Evolutionary conservation across 1,139 yeast species (phyloP), one percentile per base, ranked within the genome.

Genomic region (Candida frijolesensis): DNA sequence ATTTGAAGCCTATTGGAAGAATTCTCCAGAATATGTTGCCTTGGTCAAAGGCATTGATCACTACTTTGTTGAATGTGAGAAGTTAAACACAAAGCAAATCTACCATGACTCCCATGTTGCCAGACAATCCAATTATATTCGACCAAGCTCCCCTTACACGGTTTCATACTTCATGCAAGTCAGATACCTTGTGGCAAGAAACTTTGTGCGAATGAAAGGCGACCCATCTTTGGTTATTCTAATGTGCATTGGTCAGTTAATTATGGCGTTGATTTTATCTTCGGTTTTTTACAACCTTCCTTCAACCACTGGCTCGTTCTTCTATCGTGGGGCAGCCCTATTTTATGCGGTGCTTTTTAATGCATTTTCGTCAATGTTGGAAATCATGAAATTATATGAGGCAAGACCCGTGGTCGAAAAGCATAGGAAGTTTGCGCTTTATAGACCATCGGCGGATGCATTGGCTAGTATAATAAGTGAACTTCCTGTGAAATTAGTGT

Each of bases 391-490:
- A 49, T 70, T 82, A 44, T 84, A 78, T 59, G 82, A 80, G 47
- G 77, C 80, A 47, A 76, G 89, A 62, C 82, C 83, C n/a, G 79
- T 84, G 57, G 72, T 83, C 47, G 80, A 80, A 54, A 84, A 84
- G 62, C 89, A 84, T 58, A 81, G 80, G 57, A 74, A 79, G 19
- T 84, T 79, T 60, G 84, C 87, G 3, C 74, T 84, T 66, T 85
- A 84, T 59, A 84, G 83, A 54, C 82, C 85, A 18, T 78, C 87
- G 25, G 85, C 85, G 15, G 88, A 84, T 63, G 83, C 87, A 4
- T 61, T 83, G 46, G 85, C 84, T 51, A 76, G 78, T 51, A 72
- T 83, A 57, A 62, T 83, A 47, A 77, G 86, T 30, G 85, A 83
- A 59, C 63, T 83, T 46, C 89, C 89, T 4, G 68, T 76, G 27